Base-by-base conservation (phyloP, 306 rosid species). In the Echinosophora koreensis region DNA sequence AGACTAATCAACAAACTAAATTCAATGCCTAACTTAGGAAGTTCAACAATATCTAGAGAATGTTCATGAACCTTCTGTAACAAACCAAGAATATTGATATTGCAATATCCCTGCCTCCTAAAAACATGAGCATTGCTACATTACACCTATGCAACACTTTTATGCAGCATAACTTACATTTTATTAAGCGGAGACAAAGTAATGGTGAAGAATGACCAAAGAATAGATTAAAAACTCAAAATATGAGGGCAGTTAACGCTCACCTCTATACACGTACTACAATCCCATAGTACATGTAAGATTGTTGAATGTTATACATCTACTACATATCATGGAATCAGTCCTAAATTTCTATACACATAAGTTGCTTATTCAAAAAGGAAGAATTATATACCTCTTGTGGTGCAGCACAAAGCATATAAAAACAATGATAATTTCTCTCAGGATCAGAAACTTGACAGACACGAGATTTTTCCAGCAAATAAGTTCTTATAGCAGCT, bases 391-490 rank as follows among this genome's bases (percentile, higher is more conserved):
- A 71, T 69, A 91, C 98, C 96, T 91, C 96, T 75, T 83, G 2
- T 38, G 98, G 93, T 77, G 96, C 98, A 77, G 98, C 88, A 84
- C 98, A 94, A 76, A 94, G 94, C 98, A 94, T 94, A 80, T 94
- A 94, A 87, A 94, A 94, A 85, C 98, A 94, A 91, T 94, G 98
- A 84, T 94, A 94, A 78, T 94, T 94, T 83, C 98, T 84, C 90
- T 94, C 98, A 7, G 98, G 98, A 81, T 94, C 96, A 77, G 98
- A 94, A 52, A 94, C 89, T 92, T 94, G 98, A 88, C 98, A 94
- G 71, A 94, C 98, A 51, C 98, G 97, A 3, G 98, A 94, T 59
- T 90, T 76, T 83, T 94, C 98, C 78, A 94, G 78, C 76, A 94
- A 90, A 87, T 94, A 94, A 56, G 96, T 94, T 87, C 94, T 92